Conservation (phyloP, 805 yeast genomes). For the Nakazawaea ishiwadae region DNA sequence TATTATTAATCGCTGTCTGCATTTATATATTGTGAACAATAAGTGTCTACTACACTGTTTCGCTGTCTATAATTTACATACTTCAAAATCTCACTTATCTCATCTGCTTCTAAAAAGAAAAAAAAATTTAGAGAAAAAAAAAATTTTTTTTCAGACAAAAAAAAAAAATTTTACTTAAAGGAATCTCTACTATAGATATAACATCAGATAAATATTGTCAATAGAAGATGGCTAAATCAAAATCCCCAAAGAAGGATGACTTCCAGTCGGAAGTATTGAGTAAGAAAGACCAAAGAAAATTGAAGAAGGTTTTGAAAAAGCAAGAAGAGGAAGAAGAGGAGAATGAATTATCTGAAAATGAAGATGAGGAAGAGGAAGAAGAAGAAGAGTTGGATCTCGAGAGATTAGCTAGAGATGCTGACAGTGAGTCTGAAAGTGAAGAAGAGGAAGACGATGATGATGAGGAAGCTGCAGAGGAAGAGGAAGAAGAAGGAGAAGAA, state of each 20-base stretch:
- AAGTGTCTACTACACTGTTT: no score
- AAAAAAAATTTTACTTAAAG: neutral
- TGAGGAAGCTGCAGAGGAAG: constrained; percentile 37
- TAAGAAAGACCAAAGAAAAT: constrained; percentile 57
- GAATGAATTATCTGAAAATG: constrained; percentile 32
- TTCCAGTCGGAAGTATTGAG: constrained; percentile 50
- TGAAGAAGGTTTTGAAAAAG: constrained; percentile 43
- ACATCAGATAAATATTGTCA: neutral
- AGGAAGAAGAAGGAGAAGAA: constrained; percentile 43
- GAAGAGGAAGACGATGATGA: constrained; percentile 19
- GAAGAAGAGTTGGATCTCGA: constrained; percentile 19
- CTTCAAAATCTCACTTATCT: neutral
- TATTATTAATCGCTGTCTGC: no score
- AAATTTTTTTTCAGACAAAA: neutral
- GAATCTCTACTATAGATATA: no score
- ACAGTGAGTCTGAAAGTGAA: constrained; percentile 27
- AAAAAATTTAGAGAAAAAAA: constrained; percentile 3
- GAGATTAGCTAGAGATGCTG: constrained; percentile 27
- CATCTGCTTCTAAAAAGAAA: neutral
- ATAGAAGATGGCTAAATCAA: constrained; percentile 15
- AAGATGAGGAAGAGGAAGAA: constrained; percentile 27
- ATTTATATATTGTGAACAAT: no score
- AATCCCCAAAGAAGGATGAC: constrained; percentile 22
- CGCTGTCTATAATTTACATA: neutral
- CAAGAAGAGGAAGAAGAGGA: constrained; percentile 33